These are phyloP conservation scores for Coemansia sp. DNA, from an alignment of 192 early-diverging fungal genomes.

Conservation along the genomic window DNA sequence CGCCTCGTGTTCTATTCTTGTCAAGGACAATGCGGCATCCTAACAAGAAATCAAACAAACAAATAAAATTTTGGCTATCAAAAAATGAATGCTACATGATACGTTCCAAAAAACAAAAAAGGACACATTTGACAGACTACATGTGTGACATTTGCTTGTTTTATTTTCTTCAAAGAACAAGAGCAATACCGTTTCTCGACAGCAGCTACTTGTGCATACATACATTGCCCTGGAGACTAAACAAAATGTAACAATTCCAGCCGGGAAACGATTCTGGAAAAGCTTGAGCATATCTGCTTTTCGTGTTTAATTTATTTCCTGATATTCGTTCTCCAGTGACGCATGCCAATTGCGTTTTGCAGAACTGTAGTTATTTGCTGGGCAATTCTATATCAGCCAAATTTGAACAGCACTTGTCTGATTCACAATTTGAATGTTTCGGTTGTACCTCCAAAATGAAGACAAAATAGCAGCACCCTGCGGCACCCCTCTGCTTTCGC, in stretches of 20 bases:
- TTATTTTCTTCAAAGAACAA: slow-evolving; percentile 4
- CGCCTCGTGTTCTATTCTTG: not conserved
- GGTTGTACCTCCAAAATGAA: not conserved
- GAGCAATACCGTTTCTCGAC: not conserved
- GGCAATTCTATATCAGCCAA: not conserved
- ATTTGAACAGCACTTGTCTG: not conserved
- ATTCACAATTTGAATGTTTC: no score
- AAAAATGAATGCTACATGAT: not conserved
- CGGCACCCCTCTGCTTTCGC: not conserved
- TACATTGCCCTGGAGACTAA: not conserved
- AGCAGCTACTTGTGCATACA: not conserved
- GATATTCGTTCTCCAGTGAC: not conserved
- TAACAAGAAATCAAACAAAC: not conserved
- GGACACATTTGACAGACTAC: not conserved
- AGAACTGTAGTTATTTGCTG: not conserved
- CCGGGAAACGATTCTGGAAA: not conserved
- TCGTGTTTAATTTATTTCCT: not conserved
- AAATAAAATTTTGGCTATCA: not conserved
- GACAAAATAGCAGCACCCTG: not conserved
- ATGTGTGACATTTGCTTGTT: not conserved
- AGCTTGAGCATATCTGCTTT: not conserved
- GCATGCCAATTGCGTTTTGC: not conserved
- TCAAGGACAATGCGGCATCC: not conserved
- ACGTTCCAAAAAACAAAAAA: not conserved
- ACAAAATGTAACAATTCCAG: not conserved